A percentile compares a stretch with the other conserved stretches of the same genome.
These are phyloP conservation scores for Glarea lozoyensis DNA, from an alignment of 495 filamentous ascomycete species.

Conservation along the genomic window DNA sequence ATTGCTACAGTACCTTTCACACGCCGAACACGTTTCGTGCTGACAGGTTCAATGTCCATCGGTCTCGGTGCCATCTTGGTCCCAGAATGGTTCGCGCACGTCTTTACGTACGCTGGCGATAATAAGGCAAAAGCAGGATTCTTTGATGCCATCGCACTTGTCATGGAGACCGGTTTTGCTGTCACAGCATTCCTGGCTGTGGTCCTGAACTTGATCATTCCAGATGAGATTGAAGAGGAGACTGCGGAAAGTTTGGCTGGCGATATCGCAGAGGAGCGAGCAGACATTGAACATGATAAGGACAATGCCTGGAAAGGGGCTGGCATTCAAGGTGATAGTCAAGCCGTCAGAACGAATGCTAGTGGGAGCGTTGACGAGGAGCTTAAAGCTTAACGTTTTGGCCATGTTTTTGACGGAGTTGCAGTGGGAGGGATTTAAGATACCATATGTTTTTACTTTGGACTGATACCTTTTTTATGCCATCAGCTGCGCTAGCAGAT, in stretches of 20 bases:
- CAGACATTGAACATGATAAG: too few species aligned
- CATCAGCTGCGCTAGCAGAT: too few species aligned
- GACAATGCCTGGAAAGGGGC: slow-evolving; percentile 5
- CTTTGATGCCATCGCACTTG: slow-evolving; percentile 69
- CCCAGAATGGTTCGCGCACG: slow-evolving; percentile 63
- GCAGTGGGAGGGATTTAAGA: too few species aligned
- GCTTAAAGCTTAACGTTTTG: too few species aligned
- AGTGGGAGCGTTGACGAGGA: too few species aligned
- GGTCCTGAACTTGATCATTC: slow-evolving; percentile 62
- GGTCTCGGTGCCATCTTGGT: slow-evolving; percentile 79
- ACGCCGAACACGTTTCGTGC: slow-evolving; percentile 78
- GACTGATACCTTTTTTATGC: too few species aligned
- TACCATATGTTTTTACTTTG: too few species aligned
- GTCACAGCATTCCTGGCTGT: slow-evolving; percentile 64
- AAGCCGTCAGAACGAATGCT: too few species aligned
- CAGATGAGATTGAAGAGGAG: slow-evolving; percentile 55
- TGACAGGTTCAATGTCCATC: slow-evolving; percentile 67
- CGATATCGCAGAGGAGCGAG: slow-evolving; percentile 12
- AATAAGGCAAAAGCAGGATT: slow-evolving; percentile 69
- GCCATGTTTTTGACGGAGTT: too few species aligned
- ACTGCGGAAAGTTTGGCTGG: slow-evolving; percentile 32
- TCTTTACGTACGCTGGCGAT: slow-evolving; percentile 64
- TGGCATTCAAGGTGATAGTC: too few species aligned
- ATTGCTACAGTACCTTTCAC: slow-evolving; percentile 72
- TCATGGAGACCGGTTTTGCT: slow-evolving; percentile 74